phyloP scores from a whole-genome alignment of 2,329 filamentous ascomycete species.

The Curvularia sp. region DNA sequence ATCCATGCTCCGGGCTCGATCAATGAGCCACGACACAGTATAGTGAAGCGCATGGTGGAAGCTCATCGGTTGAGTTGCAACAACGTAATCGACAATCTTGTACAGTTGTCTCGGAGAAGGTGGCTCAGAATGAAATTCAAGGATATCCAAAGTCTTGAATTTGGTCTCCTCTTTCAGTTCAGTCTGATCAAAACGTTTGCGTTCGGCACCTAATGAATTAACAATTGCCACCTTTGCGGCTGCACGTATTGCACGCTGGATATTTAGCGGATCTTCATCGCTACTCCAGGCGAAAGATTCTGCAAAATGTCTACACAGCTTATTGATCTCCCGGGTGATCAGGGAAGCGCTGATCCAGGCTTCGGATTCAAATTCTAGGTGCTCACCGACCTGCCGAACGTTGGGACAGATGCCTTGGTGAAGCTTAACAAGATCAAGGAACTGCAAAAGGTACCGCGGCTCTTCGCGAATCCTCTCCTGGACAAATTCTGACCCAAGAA shows the following conservation, averaged over 20 bases:
- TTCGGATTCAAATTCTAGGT: conserved; percentile 98
- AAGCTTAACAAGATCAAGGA: conserved; percentile 92
- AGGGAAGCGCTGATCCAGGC: conserved; percentile 97
- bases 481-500: conserved; percentile 87
- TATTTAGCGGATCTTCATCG: conserved; percentile 68
- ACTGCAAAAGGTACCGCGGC: conserved; percentile 88
- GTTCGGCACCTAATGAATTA: conserved; percentile 88
- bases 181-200: conserved; percentile 80
- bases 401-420: conserved; percentile 98
- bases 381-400: conserved; percentile 86
- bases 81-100: conserved; percentile 75
- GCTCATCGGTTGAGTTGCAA: conserved; percentile 90
- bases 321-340: conserved; percentile 93
- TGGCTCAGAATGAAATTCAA: conserved; percentile 73
- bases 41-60: conserved; percentile 98
- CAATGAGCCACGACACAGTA: conserved; percentile 92
- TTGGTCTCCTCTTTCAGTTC: conserved; percentile 87
- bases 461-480: conserved; percentile 84
- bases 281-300: conserved; percentile 80
- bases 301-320: conserved; percentile 85
- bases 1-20: conserved; percentile 80
- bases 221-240: conserved; percentile 85
- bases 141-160: conserved; percentile 79
- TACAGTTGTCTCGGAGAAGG: conserved; percentile 59
- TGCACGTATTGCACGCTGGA: conserved; percentile 75